Conservation (phyloP, 306 rosid species). For the Quercus variabilis region DNA sequence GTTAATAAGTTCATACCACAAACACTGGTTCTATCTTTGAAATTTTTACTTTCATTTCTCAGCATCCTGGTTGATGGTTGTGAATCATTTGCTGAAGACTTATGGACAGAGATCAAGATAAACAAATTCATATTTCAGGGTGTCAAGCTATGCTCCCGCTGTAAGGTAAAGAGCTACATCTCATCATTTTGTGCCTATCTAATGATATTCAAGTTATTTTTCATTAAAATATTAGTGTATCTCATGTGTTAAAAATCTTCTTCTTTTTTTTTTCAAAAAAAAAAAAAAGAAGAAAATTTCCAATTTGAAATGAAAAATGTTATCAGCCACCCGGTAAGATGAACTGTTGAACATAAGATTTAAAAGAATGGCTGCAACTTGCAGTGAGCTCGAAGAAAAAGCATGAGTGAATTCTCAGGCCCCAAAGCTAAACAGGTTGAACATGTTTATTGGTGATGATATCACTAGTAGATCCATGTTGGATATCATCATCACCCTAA, state of each 20-base stretch:
- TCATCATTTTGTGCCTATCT: neutral
- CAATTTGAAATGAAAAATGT: neutral
- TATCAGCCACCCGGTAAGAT: neutral
- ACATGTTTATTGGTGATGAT: neutral
- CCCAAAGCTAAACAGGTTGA: neutral
- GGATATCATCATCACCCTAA: neutral
- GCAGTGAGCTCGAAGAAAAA: neutral
- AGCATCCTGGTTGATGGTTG: constrained; percentile 79
- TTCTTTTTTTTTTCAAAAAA: too few relatives aligned
- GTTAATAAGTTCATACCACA: neutral
- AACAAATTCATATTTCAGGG: constrained; percentile 58
- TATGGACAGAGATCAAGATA: constrained; percentile 75
- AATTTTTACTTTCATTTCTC: constrained; percentile 12
- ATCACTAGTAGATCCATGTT: neutral
- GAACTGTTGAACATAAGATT: neutral
- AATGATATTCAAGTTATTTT: constrained; percentile 8
- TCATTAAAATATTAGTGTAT: neutral
- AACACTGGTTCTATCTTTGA: neutral
- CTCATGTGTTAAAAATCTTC: neutral
- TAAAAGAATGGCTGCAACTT: neutral
- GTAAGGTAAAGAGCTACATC: constrained; percentile 59
- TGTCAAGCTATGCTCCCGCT: constrained; percentile 76
- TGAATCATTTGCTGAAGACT: constrained; percentile 80
- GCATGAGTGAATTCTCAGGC: neutral
- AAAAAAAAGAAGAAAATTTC: neutral